Evolutionary conservation across 2,329 filamentous ascomycete species (phyloP).

Genomic region (Sporothrix globosa): DNA sequence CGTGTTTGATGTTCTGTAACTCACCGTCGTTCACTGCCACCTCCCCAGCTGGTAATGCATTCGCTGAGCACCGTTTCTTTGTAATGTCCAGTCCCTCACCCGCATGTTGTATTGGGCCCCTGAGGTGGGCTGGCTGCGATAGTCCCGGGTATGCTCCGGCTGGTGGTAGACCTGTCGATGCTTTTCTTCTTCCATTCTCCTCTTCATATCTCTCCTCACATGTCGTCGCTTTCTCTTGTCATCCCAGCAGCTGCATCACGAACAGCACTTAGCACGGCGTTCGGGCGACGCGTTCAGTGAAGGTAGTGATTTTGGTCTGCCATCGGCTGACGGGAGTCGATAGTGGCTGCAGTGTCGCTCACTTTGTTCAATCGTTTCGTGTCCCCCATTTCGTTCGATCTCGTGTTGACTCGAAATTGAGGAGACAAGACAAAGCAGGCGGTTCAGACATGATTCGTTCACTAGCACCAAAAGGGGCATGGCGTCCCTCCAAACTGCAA

Average conservation of each 20-base stretch:
- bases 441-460: background rate
- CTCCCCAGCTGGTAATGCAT: background rate
- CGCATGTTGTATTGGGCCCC: slow-evolving; percentile 14
- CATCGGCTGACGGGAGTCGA: slow-evolving; percentile 10
- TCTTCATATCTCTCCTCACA: background rate
- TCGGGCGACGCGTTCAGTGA: background rate
- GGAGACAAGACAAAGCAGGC: background rate
- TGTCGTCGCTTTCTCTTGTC: background rate
- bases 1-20: slow-evolving; percentile 21
- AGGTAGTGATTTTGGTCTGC: background rate
- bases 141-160: slow-evolving; percentile 23
- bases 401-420: slow-evolving; percentile 17
- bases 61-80: slow-evolving; percentile 1
- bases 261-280: background rate
- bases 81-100: no score
- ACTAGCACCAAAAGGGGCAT: slow-evolving; percentile 14
- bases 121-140: background rate
- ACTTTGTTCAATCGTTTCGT: no score
- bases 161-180: background rate
- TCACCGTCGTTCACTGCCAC: slow-evolving; percentile 8
- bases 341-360: slow-evolving; percentile 1
- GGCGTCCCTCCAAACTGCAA: slow-evolving; percentile 11
- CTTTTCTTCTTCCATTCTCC: background rate
- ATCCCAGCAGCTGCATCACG: background rate
- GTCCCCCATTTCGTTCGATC: background rate